These are phyloP conservation scores for Termitomyces heimii DNA, from an alignment of 768 basidiomycete genomes.

Conservation along the genomic window DNA sequence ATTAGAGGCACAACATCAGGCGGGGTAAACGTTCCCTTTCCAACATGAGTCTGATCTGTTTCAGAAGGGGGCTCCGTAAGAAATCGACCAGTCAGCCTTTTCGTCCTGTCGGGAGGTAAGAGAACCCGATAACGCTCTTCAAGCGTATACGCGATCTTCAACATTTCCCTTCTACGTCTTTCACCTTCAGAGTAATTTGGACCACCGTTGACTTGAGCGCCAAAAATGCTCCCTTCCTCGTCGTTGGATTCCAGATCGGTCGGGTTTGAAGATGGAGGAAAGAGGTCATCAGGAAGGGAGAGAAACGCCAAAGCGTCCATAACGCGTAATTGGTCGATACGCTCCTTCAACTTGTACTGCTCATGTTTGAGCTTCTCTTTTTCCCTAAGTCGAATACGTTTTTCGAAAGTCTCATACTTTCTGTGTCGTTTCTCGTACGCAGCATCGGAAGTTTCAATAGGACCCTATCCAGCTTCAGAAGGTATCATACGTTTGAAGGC, in stretches of 20 bases:
- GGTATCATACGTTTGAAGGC: background rate
- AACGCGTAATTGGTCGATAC: constrained; percentile 74
- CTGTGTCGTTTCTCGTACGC: constrained; percentile 79
- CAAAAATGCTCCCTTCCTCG: constrained; percentile 22
- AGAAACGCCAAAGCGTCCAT: constrained; percentile 75
- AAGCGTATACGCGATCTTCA: constrained; percentile 56
- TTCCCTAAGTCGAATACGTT: constrained; percentile 77
- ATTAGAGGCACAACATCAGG: constrained; percentile 20
- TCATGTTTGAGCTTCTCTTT: constrained; percentile 91
- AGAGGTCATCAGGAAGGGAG: constrained; percentile 49
- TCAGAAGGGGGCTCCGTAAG: constrained; percentile 16
- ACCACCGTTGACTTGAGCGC: constrained; percentile 29
- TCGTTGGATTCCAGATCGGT: constrained; percentile 21
- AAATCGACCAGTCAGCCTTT: constrained; percentile 22
- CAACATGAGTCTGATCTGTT: constrained; percentile 16
- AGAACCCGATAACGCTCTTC: constrained; percentile 74
- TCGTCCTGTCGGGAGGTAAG: constrained; percentile 56
- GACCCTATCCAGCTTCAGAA: constrained; percentile 30
- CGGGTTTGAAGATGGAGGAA: constrained; percentile 33
- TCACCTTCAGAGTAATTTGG: constrained; percentile 57
- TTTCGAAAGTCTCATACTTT: constrained; percentile 84
- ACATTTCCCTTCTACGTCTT: constrained; percentile 66
- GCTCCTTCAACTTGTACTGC: constrained; percentile 86
- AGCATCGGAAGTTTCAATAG: constrained; percentile 70
- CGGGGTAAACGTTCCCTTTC: constrained; percentile 20